Evolutionary conservation across 2,329 filamentous ascomycete genomes (phyloP).

Genomic region (Tolypocladium paradoxum): DNA sequence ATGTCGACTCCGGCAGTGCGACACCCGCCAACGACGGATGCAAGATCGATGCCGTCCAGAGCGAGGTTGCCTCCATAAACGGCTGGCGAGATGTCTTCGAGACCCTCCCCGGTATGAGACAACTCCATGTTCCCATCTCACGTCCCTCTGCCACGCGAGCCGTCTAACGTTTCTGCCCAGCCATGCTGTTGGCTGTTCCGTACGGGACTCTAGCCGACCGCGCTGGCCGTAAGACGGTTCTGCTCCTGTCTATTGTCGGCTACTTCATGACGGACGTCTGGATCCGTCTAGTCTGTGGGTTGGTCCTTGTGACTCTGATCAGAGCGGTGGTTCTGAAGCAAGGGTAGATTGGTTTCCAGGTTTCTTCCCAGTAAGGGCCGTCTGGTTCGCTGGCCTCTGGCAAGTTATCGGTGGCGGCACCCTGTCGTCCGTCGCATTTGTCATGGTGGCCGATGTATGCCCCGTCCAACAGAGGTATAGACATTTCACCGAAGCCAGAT

Average conservation of each 20-base stretch:
- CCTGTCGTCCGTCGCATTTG: slow-evolving; percentile 3
- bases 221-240: slow-evolving; percentile 9
- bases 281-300: slow-evolving; percentile 9
- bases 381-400: slow-evolving; percentile 9
- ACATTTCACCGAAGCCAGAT: no score
- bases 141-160: no score
- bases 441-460: slow-evolving; percentile 8
- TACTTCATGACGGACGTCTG: slow-evolving; percentile 6
- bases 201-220: slow-evolving; percentile 8
- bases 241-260: slow-evolving; percentile 7
- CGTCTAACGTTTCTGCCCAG: no score
- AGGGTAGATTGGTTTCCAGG: slow-evolving; percentile 6
- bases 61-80: slow-evolving; percentile 7
- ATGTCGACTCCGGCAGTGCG: neutral
- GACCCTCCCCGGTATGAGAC: slow-evolving; percentile 1
- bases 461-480: slow-evolving; percentile 6
- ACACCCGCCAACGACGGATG: no score
- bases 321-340: no score
- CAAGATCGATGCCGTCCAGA: slow-evolving; percentile 6
- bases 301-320: no score
- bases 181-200: slow-evolving; percentile 5
- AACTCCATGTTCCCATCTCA: no score
- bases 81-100: slow-evolving; percentile 7
- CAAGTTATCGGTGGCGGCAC: slow-evolving; percentile 7
- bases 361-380: slow-evolving; percentile 5